Percentiles rank a stretch among this genome's conserved stretches.
Conservation (phyloP, 2,329 filamentous ascomycete species). For the Colletotrichum somersetense region DNA sequence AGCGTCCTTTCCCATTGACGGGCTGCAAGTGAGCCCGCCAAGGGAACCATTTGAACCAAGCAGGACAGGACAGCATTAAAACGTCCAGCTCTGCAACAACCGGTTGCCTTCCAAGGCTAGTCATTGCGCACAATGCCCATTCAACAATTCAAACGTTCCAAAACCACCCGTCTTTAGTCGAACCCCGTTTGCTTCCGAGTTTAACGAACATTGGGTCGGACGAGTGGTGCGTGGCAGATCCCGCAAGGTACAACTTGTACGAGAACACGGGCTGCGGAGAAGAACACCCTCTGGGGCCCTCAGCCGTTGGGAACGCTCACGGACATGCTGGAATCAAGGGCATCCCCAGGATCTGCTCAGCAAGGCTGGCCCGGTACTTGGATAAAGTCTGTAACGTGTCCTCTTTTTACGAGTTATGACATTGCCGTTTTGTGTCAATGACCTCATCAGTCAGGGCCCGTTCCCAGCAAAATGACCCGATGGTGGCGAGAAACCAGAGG, state of each 20-base stretch:
- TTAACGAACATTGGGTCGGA: conserved; percentile 15
- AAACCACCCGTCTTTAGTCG: conserved; percentile 9
- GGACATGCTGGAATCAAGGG: not conserved
- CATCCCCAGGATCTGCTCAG: not conserved
- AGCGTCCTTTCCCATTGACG: not conserved
- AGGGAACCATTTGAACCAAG: conserved; percentile 17
- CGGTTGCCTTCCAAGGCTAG: conserved; percentile 28
- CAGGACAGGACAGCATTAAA: conserved; percentile 30
- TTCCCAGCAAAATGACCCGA: conserved; percentile 16
- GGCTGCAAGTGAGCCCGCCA: not conserved
- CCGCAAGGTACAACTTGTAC: not conserved
- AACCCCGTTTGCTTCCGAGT: conserved; percentile 6
- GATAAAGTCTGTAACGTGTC: not conserved
- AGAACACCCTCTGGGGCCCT: not conserved
- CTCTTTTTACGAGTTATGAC: not conserved
- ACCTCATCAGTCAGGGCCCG: conserved; percentile 25
- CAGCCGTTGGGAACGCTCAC: not conserved
- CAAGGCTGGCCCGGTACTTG: not conserved
- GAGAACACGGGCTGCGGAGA: not conserved
- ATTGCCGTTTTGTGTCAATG: conserved; percentile 14
- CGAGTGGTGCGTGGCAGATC: conserved; percentile 11
- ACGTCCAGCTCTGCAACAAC: conserved; percentile 25
- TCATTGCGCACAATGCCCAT: conserved; percentile 29
- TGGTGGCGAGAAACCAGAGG: conserved; percentile 17
- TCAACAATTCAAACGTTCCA: conserved; percentile 10